These are phyloP conservation scores for Poa annua DNA, from an alignment of 176 grass and related monocot species.

Conservation along the genomic window DNA sequence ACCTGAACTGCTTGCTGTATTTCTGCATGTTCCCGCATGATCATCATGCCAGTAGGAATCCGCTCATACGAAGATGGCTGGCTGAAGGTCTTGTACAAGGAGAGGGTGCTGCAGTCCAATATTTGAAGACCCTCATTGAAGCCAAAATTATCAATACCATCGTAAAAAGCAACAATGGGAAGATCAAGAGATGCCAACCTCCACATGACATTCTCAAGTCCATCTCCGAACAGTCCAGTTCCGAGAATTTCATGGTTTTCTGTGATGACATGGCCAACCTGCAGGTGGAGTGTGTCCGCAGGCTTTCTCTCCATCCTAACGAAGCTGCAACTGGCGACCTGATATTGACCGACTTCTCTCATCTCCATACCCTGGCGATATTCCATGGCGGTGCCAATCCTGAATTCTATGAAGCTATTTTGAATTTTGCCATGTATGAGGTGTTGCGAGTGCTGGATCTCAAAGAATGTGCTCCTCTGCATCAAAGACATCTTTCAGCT, in stretches of 20 bases:
- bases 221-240: background rate
- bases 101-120: background rate
- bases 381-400: background rate
- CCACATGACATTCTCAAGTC: background rate
- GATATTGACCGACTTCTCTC: too few species aligned
- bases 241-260: background rate
- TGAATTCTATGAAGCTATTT: background rate
- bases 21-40: background rate
- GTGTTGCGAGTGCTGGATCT: constrained; percentile 32
- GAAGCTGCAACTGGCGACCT: too few species aligned
- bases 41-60: background rate
- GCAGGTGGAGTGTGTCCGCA: background rate
- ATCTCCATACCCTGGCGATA: background rate
- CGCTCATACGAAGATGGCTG: background rate
- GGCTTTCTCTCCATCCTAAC: background rate
- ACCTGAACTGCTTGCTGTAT: constrained; percentile 2
- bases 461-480: background rate
- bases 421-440: background rate
- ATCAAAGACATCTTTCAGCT: too few species aligned
- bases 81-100: background rate
- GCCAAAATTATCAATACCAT: background rate
- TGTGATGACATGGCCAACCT: too few species aligned
- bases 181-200: background rate
- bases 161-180: background rate
- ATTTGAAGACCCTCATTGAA: too few species aligned